Evolutionary conservation across 179 eudicot species (phyloP).

Genomic region (Silene coronaria): DNA sequence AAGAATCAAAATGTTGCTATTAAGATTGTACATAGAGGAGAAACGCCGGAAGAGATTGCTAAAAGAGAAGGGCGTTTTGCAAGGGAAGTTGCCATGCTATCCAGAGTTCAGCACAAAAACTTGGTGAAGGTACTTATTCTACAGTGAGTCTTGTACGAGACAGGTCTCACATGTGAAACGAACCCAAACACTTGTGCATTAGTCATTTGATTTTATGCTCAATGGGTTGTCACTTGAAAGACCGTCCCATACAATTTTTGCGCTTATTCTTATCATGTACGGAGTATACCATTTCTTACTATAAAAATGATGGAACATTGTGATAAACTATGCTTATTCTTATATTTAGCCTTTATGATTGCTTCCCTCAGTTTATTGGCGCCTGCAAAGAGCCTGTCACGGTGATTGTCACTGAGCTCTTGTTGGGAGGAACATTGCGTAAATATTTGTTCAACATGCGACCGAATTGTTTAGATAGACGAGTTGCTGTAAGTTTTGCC

Average conservation of each 20-base stretch:
- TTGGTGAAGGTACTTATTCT: conserved; percentile 57
- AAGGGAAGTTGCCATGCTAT: conserved; percentile 85
- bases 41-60: conserved; percentile 68
- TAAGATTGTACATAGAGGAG: conserved; percentile 74
- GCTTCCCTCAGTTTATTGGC: conserved; percentile 64
- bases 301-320: background rate
- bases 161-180: background rate
- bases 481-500: conserved; percentile 72
- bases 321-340: conserved; percentile 19
- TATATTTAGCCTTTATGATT: conserved; percentile 15
- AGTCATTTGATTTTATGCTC: background rate
- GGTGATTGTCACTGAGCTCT: conserved; percentile 90
- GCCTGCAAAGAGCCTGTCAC: conserved; percentile 91
- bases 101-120: conserved; percentile 85
- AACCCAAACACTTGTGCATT: background rate
- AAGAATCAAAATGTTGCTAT: conserved; percentile 80
- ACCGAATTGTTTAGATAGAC: conserved; percentile 62
- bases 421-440: conserved; percentile 77
- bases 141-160: background rate
- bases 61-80: conserved; percentile 67
- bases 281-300: background rate
- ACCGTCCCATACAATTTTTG: too few species aligned
- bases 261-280: conserved; percentile 7
- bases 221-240: too few species aligned
- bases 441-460: conserved; percentile 66